Evolutionary conservation across 805 yeast genomes (phyloP), one percentile per base, ranked within the genome.

Genomic region (Barnettozyma salicaria): DNA sequence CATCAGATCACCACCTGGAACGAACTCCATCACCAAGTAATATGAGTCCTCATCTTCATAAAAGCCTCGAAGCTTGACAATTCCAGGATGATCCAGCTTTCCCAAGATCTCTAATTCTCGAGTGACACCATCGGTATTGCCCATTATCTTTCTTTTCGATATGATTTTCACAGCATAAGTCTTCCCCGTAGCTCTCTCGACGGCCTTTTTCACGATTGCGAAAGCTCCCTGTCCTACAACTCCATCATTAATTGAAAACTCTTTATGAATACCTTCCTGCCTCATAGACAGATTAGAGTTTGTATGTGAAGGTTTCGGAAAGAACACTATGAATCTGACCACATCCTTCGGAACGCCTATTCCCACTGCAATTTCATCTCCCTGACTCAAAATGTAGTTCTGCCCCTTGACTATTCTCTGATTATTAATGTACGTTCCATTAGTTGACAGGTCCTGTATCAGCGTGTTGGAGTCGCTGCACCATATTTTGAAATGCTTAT

Each of bases 141-240:
- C 86, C 45, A 81, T 78, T 33, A 90, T 76, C 52, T 87, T 86
- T 39, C 86, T 68, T 50, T 89, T 78, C 37, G 81, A 78, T 25
- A 92, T 89, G 42, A 92, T 87, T 55, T 92, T 92, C 13, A 86
- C 95, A 0, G 98, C 98, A 58, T 67, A 88, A 5, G 90, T 74
- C 47, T 79, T 77, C 11, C 97, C 97, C 0, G 95, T 78, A 6
- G 75, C 61, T 43, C 97, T 72, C 52, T 88, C 92, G 1, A 89
- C 77, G 5, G 94, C 96, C 55, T 86, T 86, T 48, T 87, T 81
- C 20, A 92, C 98, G 2, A 89, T 83, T 6, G 97, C 97, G 70
- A 90, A 90, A 8, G 97, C 97, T n/a, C 98, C 98, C 50, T 87
- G 92, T 1, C 98, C 98, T 2, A 90, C 84, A 12, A 85, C 79